Evolutionary conservation across 306 rosid species (phyloP).

Genomic region (Boehmeria nivea): DNA sequence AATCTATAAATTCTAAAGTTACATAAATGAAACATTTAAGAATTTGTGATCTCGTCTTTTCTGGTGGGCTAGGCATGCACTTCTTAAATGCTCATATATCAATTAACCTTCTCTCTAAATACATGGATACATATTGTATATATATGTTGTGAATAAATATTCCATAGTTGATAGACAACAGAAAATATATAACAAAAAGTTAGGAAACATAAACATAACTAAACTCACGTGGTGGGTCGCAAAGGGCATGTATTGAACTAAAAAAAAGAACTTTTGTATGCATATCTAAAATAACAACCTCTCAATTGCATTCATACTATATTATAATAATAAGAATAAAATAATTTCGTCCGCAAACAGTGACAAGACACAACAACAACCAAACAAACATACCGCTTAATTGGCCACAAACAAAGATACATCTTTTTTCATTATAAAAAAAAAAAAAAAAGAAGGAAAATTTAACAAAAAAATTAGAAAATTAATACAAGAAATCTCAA

Average conservation of each 20-base stretch:
- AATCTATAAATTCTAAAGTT: background rate
- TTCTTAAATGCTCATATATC: no score
- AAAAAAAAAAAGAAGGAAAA: background rate
- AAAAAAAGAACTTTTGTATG: background rate
- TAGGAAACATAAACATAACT: no score
- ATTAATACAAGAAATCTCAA: no score
- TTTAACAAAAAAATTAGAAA: background rate
- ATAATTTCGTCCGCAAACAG: background rate
- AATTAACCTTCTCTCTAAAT: no score
- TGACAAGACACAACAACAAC: conserved; percentile 34
- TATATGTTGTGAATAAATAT: no score
- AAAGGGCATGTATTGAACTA: background rate
- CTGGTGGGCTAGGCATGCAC: no score
- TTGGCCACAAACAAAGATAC: background rate
- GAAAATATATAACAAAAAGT: no score
- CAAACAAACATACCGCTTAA: conserved; percentile 10
- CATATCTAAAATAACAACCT: conserved; percentile 18
- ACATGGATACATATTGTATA: no score
- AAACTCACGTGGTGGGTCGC: no score
- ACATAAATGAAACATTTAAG: background rate
- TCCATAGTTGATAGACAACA: no score
- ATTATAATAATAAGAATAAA: background rate
- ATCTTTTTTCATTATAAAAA: background rate
- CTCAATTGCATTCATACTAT: background rate
- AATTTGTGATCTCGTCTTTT: no score